Evolutionary conservation across 2,329 filamentous ascomycete species (phyloP), one percentile per base, ranked within the genome.

Genomic region (Sarocladiaceae sp.): DNA sequence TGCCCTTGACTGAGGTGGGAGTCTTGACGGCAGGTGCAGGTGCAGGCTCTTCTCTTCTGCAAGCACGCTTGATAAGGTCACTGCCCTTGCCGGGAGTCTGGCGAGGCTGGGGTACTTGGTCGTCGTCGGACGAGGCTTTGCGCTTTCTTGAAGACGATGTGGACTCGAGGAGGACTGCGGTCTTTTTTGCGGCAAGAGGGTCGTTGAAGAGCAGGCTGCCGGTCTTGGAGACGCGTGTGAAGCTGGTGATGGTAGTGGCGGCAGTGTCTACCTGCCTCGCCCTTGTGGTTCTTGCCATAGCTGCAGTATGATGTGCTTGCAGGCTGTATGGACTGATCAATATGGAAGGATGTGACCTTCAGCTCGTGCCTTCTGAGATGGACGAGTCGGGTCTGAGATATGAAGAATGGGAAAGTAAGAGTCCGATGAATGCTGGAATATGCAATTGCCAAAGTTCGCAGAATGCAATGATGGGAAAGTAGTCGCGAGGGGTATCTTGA

Each of bases 251-350:
- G 56, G 63, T 54, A 22, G 63, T 57, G 8, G 51, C 35, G 20
- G 33, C 48, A n/a, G 42, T 22, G 26, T 51, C 39, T 18, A 49
- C 46, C 47, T 52, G 51, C 48, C 48, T 48, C 13, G 37, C 28
- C 31, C 52, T 52, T 64, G 97, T 89, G 55, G 84, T 78, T 53
- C 91, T 79, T 20, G 91, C 92, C 61, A 86, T 90, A 44, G 92
- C 87, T 26, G 29, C 25, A 8, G 31, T 25, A 5, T 4, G 17
- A 35, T 49, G 13, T 22, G 40, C 23, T 17, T 20, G 18, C 37
- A n/a, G 23, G 37, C 17, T 8, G 20, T 36, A 17, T n/a, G n/a
- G n/a, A n/a, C n/a, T n/a, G n/a, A n/a, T n/a, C n/a, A n/a, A n/a
- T n/a, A n/a, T n/a, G n/a, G n/a, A n/a, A n/a, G n/a, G n/a, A n/a